Evolutionary conservation across 2,329 filamentous ascomycete species (phyloP).

Genomic region (Pseudopyricularia cyperi): DNA sequence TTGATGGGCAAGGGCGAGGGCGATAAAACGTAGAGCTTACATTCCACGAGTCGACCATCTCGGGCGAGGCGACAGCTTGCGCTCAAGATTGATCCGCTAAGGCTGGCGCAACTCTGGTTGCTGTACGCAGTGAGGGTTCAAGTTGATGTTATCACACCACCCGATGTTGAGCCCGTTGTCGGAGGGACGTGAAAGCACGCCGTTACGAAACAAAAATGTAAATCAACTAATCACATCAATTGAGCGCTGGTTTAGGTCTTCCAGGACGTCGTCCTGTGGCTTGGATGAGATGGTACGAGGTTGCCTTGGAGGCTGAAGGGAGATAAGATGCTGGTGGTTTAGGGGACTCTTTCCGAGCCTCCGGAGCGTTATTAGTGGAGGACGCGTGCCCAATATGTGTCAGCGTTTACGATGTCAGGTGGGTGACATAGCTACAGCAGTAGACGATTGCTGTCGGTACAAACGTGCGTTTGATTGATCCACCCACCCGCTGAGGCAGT

Average conservation of each 20-base stretch:
- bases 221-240: background rate
- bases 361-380: too few relatives aligned
- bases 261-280: background rate
- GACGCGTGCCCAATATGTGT: too few relatives aligned
- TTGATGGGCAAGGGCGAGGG: background rate
- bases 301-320: background rate
- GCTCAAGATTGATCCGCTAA: background rate
- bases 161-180: too few relatives aligned
- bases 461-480: too few relatives aligned
- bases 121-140: too few relatives aligned
- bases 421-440: too few relatives aligned
- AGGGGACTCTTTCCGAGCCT: too few relatives aligned
- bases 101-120: background rate
- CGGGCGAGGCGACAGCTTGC: background rate
- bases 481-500: background rate
- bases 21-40: background rate
- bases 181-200: too few relatives aligned
- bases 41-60: constrained; percentile 1
- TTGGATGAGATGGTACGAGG: background rate
- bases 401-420: too few relatives aligned
- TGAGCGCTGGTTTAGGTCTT: background rate
- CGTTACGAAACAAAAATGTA: background rate
- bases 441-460: too few relatives aligned
- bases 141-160: too few relatives aligned
- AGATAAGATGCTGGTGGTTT: background rate